A percentile compares a stretch with the other conserved stretches of the same genome.
phyloP scores from a whole-genome alignment of 176 grass and related monocot genomes.

The Alopecurus myosuroides region DNA sequence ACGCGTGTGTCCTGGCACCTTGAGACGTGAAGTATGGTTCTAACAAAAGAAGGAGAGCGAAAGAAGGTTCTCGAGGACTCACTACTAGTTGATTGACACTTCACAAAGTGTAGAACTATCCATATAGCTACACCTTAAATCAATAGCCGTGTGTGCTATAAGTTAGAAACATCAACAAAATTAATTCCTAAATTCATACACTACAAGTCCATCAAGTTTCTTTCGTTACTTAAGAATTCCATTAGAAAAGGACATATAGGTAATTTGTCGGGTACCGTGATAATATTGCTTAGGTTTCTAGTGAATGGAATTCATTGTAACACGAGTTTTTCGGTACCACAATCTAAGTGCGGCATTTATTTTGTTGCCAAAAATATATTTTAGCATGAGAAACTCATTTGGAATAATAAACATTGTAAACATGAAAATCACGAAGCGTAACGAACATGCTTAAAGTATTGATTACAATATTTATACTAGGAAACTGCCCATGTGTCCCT shows the following conservation, averaged over 20 bases:
- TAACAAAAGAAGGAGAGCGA: background rate
- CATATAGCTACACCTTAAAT: background rate
- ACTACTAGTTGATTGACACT: background rate
- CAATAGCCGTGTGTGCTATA: background rate
- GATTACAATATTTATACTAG: background rate
- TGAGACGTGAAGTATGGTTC: background rate
- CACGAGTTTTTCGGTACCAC: background rate
- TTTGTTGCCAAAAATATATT: background rate
- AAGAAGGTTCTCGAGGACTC: background rate
- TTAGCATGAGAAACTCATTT: background rate
- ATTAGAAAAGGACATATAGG: background rate
- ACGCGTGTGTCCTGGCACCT: too few species aligned
- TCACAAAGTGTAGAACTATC: background rate
- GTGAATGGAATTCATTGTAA: background rate
- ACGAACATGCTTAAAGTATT: background rate
- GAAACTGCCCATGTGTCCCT: background rate
- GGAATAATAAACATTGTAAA: background rate
- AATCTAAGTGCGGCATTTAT: background rate
- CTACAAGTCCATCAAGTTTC: background rate
- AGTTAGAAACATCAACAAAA: background rate
- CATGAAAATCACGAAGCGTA: background rate
- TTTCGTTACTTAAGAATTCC: background rate
- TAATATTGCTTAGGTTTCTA: background rate
- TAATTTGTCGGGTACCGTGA: background rate
- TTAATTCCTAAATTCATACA: background rate